Base-by-base conservation (phyloP, 768 basidiomycete genomes). In the Glaciozyma martinii region DNA sequence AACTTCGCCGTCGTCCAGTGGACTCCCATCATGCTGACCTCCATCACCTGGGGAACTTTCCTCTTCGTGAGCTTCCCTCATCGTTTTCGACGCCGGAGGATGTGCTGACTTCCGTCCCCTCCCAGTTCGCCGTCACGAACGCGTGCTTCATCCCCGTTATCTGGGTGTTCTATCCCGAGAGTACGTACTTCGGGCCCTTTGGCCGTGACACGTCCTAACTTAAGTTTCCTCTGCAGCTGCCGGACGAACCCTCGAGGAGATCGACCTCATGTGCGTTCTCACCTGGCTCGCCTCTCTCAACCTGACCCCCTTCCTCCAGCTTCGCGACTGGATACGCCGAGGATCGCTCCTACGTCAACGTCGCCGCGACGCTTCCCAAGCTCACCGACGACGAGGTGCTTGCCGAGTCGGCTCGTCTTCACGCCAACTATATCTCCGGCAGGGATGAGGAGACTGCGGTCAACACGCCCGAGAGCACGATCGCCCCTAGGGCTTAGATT, bases 231-330 rank as follows among this genome's bases (percentile, higher is more conserved):
- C 49, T 47, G 49, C 61, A 71, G 58, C 70, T 32, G 49, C 50
- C 19, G 66, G 65, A 15, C 56, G 59, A 23, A 63, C 65, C 12
- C 60, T 68, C 43, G 60, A 65, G 61, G 78, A 79, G 66, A 76
- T 50, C 49, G 49, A 50, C 49, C n/a, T 50, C 49, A 50, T 50
- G 78, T 63, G 79, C 79, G 62, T 72, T 77, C 53, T 71, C 80
- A 40, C 79, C 32, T 33, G 12, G 5, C 30, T 9, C 16, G 18
- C 9, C n/a, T 3, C 12, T 13, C 37, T 40, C 37, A 3, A 40
- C 12, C 37, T 40, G 37, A 40, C 37, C 15, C 37, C 37, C 2
- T 13, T 6, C 12, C 12, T 19, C 0, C 57, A 61, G 42, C 49
- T 69, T 69, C 59, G 79, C 78, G 29, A 73, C 73, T 32, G 77